Percentiles rank a stretch among this genome's conserved stretches.
Conservation (phyloP, 306 rosid genomes). For the Begonia loranthoides region DNA sequence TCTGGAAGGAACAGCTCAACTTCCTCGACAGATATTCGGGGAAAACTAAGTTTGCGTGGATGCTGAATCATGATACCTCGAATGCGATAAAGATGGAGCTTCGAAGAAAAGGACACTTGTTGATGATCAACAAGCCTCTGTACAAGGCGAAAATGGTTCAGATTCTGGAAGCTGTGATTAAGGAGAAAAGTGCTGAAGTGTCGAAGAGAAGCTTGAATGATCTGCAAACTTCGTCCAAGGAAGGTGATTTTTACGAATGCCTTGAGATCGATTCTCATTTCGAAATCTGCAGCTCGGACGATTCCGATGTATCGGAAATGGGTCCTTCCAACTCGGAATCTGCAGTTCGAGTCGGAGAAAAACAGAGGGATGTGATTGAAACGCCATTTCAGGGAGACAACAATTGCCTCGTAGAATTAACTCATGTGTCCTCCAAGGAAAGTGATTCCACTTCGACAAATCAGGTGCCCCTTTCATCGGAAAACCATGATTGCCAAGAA, state of each 20-base stretch:
- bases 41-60: slow-evolving; percentile 84
- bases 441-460: slow-evolving; percentile 1
- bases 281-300: slow-evolving; percentile 69
- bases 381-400: slow-evolving; percentile 23
- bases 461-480: no score
- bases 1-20: slow-evolving; percentile 93
- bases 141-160: slow-evolving; percentile 82
- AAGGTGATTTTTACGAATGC: slow-evolving; percentile 55
- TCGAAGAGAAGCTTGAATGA: slow-evolving; percentile 34
- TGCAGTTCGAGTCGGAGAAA: slow-evolving; percentile 21
- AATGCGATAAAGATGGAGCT: slow-evolving; percentile 78
- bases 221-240: slow-evolving; percentile 29
- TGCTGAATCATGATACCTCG: slow-evolving; percentile 80
- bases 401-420: slow-evolving; percentile 42
- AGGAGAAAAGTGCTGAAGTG: slow-evolving; percentile 49
- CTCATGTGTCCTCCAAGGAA: slow-evolving; percentile 24
- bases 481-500: neutral
- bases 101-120: slow-evolving; percentile 55
- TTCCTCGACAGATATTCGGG: slow-evolving; percentile 66
- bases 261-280: slow-evolving; percentile 87
- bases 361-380: slow-evolving; percentile 22
- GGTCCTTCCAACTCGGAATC: slow-evolving; percentile 21
- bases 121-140: slow-evolving; percentile 73
- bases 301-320: slow-evolving; percentile 51
- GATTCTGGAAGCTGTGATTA: slow-evolving; percentile 62